Conservation (phyloP, 2,329 filamentous ascomycete genomes). For the Aspergillus arachidicola region DNA sequence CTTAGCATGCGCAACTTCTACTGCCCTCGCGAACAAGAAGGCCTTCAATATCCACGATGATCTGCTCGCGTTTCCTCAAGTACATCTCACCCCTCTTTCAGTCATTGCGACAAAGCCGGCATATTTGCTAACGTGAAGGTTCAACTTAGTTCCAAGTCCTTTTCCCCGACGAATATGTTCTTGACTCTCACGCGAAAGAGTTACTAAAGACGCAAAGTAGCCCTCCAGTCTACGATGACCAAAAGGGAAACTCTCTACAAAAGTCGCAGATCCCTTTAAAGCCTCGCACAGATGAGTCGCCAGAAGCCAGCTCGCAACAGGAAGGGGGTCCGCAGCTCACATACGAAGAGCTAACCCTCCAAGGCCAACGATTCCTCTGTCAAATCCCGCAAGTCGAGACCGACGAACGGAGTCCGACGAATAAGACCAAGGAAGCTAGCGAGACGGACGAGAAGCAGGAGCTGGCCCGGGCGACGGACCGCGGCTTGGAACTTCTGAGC, state of each 20-base stretch:
- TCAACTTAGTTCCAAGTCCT: constrained; percentile 74
- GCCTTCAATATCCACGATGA: constrained; percentile 88
- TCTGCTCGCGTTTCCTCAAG: constrained; percentile 82
- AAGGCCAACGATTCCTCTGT: constrained; percentile 77
- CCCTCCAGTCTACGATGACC: constrained; percentile 17
- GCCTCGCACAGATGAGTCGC: constrained; percentile 31
- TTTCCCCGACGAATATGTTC: constrained; percentile 72
- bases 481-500: constrained; percentile 77
- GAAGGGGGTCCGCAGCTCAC: constrained; percentile 24
- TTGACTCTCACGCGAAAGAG: constrained; percentile 68
- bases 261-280: constrained; percentile 28
- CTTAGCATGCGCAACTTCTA: constrained; percentile 33
- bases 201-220: constrained; percentile 45
- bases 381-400: constrained; percentile 72
- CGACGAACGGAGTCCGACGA: constrained; percentile 66
- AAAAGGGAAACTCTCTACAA: constrained; percentile 21
- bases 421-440: constrained; percentile 57
- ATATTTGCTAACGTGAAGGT: not conserved
- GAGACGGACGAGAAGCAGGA: constrained; percentile 78
- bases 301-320: constrained; percentile 60
- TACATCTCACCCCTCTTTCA: constrained; percentile 42
- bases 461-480: constrained; percentile 72
- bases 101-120: not conserved
- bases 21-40: constrained; percentile 55
- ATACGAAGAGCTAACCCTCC: constrained; percentile 76